Base-by-base conservation (phyloP, 768 basidiomycete species). In the Candolleomyces eurysporus region DNA sequence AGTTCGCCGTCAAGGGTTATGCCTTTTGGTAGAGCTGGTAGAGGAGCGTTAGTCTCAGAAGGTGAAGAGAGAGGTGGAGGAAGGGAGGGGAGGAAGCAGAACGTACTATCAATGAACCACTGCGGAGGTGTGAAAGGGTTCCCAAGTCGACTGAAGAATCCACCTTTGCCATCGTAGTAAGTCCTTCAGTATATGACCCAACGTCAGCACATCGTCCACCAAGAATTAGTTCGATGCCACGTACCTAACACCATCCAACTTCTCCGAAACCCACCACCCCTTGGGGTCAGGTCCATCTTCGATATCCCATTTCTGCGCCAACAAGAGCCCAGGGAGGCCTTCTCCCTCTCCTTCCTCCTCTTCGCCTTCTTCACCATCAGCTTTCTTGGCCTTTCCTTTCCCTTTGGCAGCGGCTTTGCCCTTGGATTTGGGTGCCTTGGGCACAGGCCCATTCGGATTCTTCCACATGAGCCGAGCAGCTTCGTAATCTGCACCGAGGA, bases 201-300 rank as follows among this genome's bases (percentile, higher is more conserved):
- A 31, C 17, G 39, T 63, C 13, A 65, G 46, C 32, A 9, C n/a
- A 26, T 13, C 53, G 54, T 32, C 55, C n/a, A 8, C 36, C 42
- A n/a, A n/a, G n/a, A n/a, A n/a, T n/a, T n/a, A n/a, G n/a, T n/a
- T n/a, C 50, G 31, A 13, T 7, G 4, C 32, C 32, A 32, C 32
- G 8, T 39, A 84, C 84, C 84, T 73, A 39, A 86, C 84, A 59
- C 85, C 84, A 69, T 87, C 85, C 53, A 87, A 66, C 67, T 87
- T 86, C 65, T 87, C 84, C 3, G 82, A 84, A 32, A 85, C 79
- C 82, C 82, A 85, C 83, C 83, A 87, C 1, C 83, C 84, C 16
- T 78, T 77, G 1, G 84, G 84, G 65, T 87, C 84, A 19, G 74
- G 73, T 0, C 83, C 83, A 26, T 65, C 81, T 14, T 83, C 82